phyloP scores from a whole-genome alignment of 371 early-diverging fungal genomes.

The Mucor racemosus region DNA sequence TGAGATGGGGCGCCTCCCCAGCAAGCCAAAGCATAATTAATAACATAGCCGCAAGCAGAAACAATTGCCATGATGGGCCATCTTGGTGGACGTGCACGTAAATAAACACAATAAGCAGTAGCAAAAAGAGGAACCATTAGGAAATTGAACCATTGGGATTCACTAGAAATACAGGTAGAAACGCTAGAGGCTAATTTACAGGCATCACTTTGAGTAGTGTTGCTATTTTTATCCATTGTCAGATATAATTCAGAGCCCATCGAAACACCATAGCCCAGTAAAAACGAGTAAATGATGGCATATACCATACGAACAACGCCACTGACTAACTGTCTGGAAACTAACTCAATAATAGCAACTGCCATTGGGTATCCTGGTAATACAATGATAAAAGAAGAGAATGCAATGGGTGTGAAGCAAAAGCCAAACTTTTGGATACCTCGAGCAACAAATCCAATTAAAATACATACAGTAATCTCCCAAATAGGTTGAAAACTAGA shows the following conservation, averaged over 20 bases:
- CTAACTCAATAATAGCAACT: slow-evolving; percentile 78
- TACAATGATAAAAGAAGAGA: slow-evolving; percentile 60
- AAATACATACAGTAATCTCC: slow-evolving; percentile 71
- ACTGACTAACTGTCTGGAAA: slow-evolving; percentile 84
- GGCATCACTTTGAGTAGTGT: neutral
- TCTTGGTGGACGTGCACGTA: slow-evolving; percentile 40
- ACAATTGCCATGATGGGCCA: slow-evolving; percentile 49
- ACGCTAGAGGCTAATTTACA: slow-evolving; percentile 29
- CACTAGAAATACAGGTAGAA: slow-evolving; percentile 34
- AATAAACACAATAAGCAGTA: slow-evolving; percentile 42
- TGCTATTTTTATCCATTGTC: slow-evolving; percentile 34
- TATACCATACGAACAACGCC: slow-evolving; percentile 85
- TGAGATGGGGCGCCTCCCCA: slow-evolving; percentile 55
- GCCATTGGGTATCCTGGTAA: slow-evolving; percentile 80
- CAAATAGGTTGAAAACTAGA: slow-evolving; percentile 59
- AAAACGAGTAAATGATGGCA: slow-evolving; percentile 76
- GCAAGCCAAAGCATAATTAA: slow-evolving; percentile 38
- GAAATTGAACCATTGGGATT: slow-evolving; percentile 38
- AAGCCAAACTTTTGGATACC: slow-evolving; percentile 41
- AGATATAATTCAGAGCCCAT: slow-evolving; percentile 65
- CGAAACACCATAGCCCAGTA: slow-evolving; percentile 81
- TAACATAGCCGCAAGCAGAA: slow-evolving; percentile 33
- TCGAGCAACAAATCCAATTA: slow-evolving; percentile 70
- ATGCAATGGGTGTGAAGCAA: slow-evolving; percentile 58
- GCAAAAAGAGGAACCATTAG: slow-evolving; percentile 50